Evolutionary conservation across 2,329 filamentous ascomycete genomes (phyloP), one percentile per base, ranked within the genome.

Genomic region (Anisogramma anomala): DNA sequence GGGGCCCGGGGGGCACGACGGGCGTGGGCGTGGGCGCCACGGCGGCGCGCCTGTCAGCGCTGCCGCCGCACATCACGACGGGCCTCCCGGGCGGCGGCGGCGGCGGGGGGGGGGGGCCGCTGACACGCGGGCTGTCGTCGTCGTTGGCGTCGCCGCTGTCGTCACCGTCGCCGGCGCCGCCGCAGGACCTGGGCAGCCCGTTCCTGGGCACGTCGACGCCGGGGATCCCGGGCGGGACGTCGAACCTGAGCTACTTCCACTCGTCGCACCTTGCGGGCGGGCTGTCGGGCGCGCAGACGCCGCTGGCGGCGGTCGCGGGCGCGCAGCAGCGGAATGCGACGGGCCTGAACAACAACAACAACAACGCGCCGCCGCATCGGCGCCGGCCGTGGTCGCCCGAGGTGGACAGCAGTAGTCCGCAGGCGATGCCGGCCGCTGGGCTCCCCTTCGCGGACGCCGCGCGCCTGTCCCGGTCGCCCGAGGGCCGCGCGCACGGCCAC

Each of bases 221-320:
- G 2, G 76, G 76, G 1, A 72, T 82, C 33, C 71, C 82, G 4
- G 82, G 83, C 43, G 82, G 81, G 22, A 81, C 82, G 9, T 80
- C 80, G 9, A 87, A 84, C 51, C 69, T 89, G 52, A 80, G 81
- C 57, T 91, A 89, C 59, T 89, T 91, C 55, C 84, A 88, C 57
- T 77, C 82, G 14, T 77, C 82, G 14, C 84, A 87, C 50, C 68
- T 89, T 4, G 75, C 78, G 7, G 71, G 73, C 19, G 79, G 78
- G 3, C 71, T 83, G 49, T 84, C 82, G 35, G 84, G 84, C 19
- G 78, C 82, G 10, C 80, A 84, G 47, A 89, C 84, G 19, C 84
- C 84, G 32, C 69, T 89, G 22, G 84, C 84, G 6, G 83, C 84
- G 36, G 80, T 88, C 36, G 83, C 83, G 15, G 82, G 83, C 30